Conservation (phyloP, 345 rosid genomes). For the Clarkia xantiana region DNA sequence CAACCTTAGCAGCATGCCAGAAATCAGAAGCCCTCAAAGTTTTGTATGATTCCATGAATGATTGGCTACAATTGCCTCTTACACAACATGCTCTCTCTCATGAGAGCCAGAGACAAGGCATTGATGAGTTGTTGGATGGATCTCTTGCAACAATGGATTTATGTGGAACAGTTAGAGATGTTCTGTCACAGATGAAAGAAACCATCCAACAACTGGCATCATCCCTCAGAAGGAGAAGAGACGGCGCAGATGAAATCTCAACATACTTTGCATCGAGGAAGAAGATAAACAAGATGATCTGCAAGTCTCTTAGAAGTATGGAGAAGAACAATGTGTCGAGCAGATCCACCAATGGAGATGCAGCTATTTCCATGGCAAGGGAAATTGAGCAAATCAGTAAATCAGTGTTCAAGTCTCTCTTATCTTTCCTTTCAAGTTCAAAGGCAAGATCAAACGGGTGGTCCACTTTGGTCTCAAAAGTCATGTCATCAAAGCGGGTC, state of each 20-base stretch:
- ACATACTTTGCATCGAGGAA: slow-evolving; percentile 17
- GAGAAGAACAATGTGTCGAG: slow-evolving; percentile 2
- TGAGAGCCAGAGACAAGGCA: not conserved
- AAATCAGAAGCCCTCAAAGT: slow-evolving; percentile 7
- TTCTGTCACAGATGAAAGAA: slow-evolving; percentile 19
- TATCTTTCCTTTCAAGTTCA: no score
- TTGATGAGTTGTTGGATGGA: slow-evolving; percentile 27
- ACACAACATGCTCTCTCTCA: slow-evolving; percentile 11
- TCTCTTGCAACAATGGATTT: slow-evolving; percentile 26
- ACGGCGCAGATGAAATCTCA: slow-evolving; percentile 12
- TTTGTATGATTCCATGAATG: slow-evolving; percentile 7
- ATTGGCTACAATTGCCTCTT: slow-evolving; percentile 12
- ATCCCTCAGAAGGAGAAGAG: slow-evolving; percentile 18
- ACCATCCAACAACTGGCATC: slow-evolving; percentile 18
- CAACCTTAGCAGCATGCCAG: slow-evolving; percentile 3
- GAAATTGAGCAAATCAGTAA: slow-evolving; percentile 19
- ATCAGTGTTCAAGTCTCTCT: slow-evolving; percentile 15
- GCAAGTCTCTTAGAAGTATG: not conserved
- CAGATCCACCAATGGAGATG: not conserved
- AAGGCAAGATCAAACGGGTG: no score
- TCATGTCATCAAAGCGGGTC: no score
- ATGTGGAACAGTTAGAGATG: slow-evolving; percentile 23
- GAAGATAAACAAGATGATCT: slow-evolving; percentile 14
- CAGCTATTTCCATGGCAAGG: slow-evolving; percentile 11
- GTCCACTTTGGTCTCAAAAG: no score